A percentile compares a stretch with the other conserved stretches of the same genome.
Conservation (phyloP, 768 basidiomycete genomes). For the Coprinopsis marcescibilis region DNA sequence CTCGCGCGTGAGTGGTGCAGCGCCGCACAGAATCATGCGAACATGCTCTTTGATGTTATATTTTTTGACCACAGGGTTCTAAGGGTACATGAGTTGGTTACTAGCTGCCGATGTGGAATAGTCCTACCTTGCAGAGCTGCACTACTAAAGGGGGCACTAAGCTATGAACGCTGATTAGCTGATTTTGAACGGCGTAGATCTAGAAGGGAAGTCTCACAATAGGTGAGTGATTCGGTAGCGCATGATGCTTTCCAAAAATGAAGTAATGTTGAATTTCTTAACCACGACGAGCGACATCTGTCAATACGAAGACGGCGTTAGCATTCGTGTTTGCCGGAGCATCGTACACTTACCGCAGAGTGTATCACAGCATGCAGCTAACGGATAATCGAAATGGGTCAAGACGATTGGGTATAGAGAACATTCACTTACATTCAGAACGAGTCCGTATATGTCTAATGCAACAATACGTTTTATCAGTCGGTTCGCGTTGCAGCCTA, state of each 20-base stretch:
- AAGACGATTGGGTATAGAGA: neutral
- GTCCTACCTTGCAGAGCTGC: constrained; percentile 46
- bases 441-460: constrained; percentile 60
- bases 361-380: constrained; percentile 57
- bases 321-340: neutral
- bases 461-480: neutral
- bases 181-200: neutral
- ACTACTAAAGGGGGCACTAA: constrained; percentile 55
- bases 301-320: neutral
- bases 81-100: neutral
- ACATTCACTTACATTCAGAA: constrained; percentile 42
- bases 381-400: neutral
- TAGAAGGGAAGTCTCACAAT: constrained; percentile 24
- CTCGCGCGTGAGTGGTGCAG: constrained; percentile 53
- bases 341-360: constrained; percentile 35
- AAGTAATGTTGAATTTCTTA: constrained; percentile 55
- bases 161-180: constrained; percentile 21
- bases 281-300: constrained; percentile 53
- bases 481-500: neutral
- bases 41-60: constrained; percentile 40
- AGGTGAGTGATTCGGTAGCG: constrained; percentile 53
- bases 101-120: neutral
- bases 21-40: constrained; percentile 48
- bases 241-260: constrained; percentile 57
- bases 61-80: constrained; percentile 49